A percentile compares a stretch with the other conserved stretches of the same genome.
These are phyloP conservation scores for Tolypocladium inflatum DNA, from an alignment of 2,329 filamentous ascomycete species.

Conservation along the genomic window DNA sequence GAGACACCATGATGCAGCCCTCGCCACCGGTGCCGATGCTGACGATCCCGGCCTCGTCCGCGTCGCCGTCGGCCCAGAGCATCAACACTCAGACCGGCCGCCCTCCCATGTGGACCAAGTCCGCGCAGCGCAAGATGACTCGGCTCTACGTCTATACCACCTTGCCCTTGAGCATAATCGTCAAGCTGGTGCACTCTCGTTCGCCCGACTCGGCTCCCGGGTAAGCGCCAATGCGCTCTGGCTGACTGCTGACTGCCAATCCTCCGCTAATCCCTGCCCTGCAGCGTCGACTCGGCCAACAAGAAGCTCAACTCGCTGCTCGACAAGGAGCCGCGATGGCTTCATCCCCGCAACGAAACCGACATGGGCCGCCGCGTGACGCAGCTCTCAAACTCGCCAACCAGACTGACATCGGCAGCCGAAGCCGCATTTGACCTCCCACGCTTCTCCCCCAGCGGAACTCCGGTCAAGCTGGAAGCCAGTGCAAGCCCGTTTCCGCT, in stretches of 20 bases:
- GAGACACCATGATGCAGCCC: not conserved
- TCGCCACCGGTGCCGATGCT: constrained; percentile 1
- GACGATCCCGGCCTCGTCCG: constrained; percentile 1
- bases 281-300: constrained; percentile 38
- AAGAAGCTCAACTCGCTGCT: constrained; percentile 48
- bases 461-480: constrained; percentile 1
- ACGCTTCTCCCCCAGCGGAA: constrained; percentile 4
- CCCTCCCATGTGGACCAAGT: constrained; percentile 45
- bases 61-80: constrained; percentile 2
- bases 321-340: constrained; percentile 49
- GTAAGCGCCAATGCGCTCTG: constrained; percentile 22
- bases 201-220: constrained; percentile 33
- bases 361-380: constrained; percentile 43
- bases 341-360: constrained; percentile 39
- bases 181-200: constrained; percentile 33
- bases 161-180: constrained; percentile 40
- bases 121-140: constrained; percentile 41
- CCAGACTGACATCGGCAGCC: constrained; percentile 11
- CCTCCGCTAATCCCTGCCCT: not conserved
- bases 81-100: constrained; percentile 28
- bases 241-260: not conserved
- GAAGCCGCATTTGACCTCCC: not conserved
- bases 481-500: constrained; percentile 2
- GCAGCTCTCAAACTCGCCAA: constrained; percentile 31
- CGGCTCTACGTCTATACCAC: constrained; percentile 49